These are phyloP conservation scores for Colletotrichum echinochloae DNA, from an alignment of 2,329 filamentous ascomycete genomes.

Conservation along the genomic window DNA sequence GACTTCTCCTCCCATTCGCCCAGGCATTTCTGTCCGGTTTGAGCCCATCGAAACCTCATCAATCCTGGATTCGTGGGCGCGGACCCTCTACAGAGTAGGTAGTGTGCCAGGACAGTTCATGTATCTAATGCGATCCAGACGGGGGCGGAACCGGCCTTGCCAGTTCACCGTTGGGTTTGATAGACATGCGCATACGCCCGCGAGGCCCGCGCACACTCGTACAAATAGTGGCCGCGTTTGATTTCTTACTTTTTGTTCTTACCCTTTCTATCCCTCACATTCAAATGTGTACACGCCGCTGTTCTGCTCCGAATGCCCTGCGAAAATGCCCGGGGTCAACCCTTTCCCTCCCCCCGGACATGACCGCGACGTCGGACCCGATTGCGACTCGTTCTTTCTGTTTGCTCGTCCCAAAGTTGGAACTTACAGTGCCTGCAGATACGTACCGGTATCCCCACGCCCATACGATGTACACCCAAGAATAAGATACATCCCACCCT, in stretches of 20 bases:
- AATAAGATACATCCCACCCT: slow-evolving; percentile 30
- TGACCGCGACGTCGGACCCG: slow-evolving; percentile 20
- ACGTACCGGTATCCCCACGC: slow-evolving; percentile 3
- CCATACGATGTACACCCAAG: background rate
- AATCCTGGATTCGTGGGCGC: slow-evolving; percentile 25
- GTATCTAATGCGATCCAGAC: slow-evolving; percentile 12
- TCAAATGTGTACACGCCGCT: background rate
- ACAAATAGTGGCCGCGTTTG: background rate
- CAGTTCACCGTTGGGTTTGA: slow-evolving; percentile 7
- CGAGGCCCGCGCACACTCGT: background rate
- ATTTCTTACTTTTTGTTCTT: background rate
- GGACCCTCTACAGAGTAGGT: slow-evolving; percentile 4
- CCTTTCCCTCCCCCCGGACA: slow-evolving; percentile 11
- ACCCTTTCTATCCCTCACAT: background rate
- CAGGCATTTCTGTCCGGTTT: slow-evolving; percentile 48
- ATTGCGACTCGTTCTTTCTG: slow-evolving; percentile 23
- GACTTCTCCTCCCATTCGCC: slow-evolving; percentile 27
- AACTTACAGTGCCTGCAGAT: slow-evolving; percentile 13
- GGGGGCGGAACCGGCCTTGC: background rate
- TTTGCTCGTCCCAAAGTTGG: background rate
- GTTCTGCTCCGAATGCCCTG: background rate
- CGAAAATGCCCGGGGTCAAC: slow-evolving; percentile 6
- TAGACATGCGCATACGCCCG: background rate
- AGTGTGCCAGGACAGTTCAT: slow-evolving; percentile 14
- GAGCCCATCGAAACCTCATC: slow-evolving; percentile 37